Evolutionary conservation across 305 asterid species (phyloP).

Genomic region (Fraxinus xanthoxyloides): DNA sequence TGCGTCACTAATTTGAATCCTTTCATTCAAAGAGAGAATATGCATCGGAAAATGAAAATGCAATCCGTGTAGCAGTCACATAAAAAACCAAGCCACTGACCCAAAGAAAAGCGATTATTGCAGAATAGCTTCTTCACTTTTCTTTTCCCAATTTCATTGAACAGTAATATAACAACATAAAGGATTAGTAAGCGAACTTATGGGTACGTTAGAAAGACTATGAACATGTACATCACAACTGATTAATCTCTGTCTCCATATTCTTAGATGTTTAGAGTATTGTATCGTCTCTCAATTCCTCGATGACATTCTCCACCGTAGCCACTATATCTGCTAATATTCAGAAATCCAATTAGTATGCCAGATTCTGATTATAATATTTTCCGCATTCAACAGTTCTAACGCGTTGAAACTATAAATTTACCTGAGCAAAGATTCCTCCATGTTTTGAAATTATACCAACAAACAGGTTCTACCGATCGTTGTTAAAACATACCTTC

Average conservation of each 20-base stretch:
- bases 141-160: background rate
- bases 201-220: background rate
- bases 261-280: conserved; percentile 23
- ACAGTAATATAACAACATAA: background rate
- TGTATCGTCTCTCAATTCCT: conserved; percentile 51
- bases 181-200: background rate
- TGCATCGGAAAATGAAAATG: background rate
- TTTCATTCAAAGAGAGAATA: background rate
- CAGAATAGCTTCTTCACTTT: background rate
- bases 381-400: background rate
- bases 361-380: background rate
- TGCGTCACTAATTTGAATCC: background rate
- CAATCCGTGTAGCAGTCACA: background rate
- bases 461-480: conserved; percentile 2
- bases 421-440: background rate
- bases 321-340: conserved; percentile 55
- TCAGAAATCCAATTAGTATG: conserved; percentile 20
- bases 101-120: background rate
- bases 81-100: background rate
- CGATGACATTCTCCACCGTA: conserved; percentile 65
- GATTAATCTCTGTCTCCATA: conserved; percentile 12
- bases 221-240: conserved; percentile 5
- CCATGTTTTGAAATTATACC: background rate
- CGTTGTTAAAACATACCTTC: conserved; percentile 45
- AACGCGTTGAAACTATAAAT: conserved; percentile 2